Conservation (phyloP, 495 filamentous ascomycete genomes). For the Talaromyces nanjingensis region DNA sequence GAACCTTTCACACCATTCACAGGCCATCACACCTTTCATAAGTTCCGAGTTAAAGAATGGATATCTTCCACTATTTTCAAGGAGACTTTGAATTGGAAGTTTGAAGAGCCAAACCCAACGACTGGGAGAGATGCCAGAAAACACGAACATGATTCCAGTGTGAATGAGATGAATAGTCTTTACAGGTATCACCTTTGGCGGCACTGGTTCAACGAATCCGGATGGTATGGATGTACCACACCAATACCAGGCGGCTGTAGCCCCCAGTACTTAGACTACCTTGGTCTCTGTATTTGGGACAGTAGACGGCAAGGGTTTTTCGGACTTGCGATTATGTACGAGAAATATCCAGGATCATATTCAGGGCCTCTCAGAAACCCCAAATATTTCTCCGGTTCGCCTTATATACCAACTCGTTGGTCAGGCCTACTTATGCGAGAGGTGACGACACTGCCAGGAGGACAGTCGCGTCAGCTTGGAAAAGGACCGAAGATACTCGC, state of each 20-base stretch:
- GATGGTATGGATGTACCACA: neutral
- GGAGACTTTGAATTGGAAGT: neutral
- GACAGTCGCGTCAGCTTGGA: neutral
- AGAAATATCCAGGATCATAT: neutral
- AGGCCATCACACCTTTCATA: neutral
- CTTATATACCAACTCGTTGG: too few species aligned
- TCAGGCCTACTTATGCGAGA: neutral
- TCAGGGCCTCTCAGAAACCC: neutral
- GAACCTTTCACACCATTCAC: neutral
- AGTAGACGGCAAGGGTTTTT: neutral
- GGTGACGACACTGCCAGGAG: neutral
- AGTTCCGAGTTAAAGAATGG: neutral
- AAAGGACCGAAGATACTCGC: neutral
- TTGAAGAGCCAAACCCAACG: neutral
- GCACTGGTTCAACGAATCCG: neutral
- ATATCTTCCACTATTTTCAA: conserved; percentile 4
- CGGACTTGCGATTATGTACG: neutral
- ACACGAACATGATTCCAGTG: too few species aligned
- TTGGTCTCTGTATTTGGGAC: neutral
- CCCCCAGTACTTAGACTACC: neutral
- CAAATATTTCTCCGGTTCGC: neutral
- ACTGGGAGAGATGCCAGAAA: too few species aligned
- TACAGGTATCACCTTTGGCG: neutral
- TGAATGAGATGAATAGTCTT: neutral
- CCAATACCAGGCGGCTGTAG: neutral